Percentiles rank a stretch among this genome's conserved stretches.
Evolutionary conservation across 805 yeast species (phyloP).

Genomic region (Ogataea sp.): DNA sequence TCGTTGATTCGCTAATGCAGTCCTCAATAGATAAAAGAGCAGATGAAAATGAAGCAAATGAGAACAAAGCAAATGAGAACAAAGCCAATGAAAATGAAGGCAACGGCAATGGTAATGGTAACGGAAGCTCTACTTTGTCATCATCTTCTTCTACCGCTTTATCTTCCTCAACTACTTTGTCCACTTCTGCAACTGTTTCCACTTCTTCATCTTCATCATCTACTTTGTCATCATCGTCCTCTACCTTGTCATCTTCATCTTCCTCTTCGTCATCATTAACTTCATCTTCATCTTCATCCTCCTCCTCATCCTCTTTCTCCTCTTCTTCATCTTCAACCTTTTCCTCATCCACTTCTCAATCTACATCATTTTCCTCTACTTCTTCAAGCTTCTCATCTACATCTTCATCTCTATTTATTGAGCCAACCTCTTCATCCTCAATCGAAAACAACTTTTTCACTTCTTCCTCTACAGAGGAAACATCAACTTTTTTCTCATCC

Average conservation of each 20-base stretch:
- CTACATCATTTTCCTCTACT: slow-evolving; percentile 23
- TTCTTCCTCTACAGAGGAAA: slow-evolving; percentile 4
- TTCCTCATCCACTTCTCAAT: slow-evolving; percentile 16
- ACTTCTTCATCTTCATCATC: neutral
- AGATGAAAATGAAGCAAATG: too few species aligned
- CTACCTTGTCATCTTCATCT: slow-evolving; percentile 5
- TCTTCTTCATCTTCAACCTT: slow-evolving; percentile 13
- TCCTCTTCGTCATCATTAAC: slow-evolving; percentile 16
- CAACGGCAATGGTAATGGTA: too few species aligned
- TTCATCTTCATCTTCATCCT: slow-evolving; percentile 17
- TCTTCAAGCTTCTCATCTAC: slow-evolving; percentile 22
- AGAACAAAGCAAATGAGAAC: neutral
- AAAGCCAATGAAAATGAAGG: neutral
- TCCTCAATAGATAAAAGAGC: too few species aligned
- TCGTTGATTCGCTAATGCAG: too few species aligned
- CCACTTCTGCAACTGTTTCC: slow-evolving; percentile 1
- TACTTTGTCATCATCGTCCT: slow-evolving; percentile 9
- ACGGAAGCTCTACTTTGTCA: neutral
- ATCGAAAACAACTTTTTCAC: slow-evolving; percentile 6
- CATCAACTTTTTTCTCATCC: neutral
- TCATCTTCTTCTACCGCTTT: neutral
- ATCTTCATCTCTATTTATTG: slow-evolving; percentile 15
- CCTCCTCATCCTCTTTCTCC: slow-evolving; percentile 11
- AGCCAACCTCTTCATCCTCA: neutral
- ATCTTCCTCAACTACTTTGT: neutral